Base-by-base conservation (phyloP, 2,329 filamentous ascomycete genomes). In the Trichoderma koningii region DNA sequence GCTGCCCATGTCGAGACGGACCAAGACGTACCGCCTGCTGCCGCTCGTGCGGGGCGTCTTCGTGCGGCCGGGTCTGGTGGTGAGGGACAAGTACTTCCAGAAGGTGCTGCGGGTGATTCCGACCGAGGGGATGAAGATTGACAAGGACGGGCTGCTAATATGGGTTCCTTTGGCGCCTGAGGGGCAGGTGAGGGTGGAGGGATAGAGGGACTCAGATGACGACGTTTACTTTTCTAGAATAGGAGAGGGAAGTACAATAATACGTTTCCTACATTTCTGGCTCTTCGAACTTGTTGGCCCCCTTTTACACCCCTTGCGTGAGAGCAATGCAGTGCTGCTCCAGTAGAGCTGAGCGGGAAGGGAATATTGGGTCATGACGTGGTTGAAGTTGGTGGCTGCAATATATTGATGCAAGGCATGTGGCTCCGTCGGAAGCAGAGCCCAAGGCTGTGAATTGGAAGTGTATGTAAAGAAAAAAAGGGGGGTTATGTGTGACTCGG, bases 1-100 rank as follows among this genome's bases (percentile, higher is more conserved):
- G 48, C 84, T 97, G 52, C 95, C 95, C 0, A 81, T 97, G 68
- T 93, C 91, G 66, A 82, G 93, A 66, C 83, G 91, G 53, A 85
- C 83, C 0, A 82, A 92, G n/a, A 83, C 85, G 28, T 98, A 93
- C 73, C 85, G 87, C 45, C 72, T 99, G 19, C 76, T 96, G 66
- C 88, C 93, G 7, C 82, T 89, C 45, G 78, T 83, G 71, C 81
- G 75, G 67, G 89, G 88, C 0, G 74, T 81, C 34, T 96, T 90
- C 87, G 85, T 94, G 65, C 83, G 75, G 57, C 92, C 93, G 2
- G 85, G 85, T 45, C 78, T 97, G 67, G 86, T 89, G 67, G 92
- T 97, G 45, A 84, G 91, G 67, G 94, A 97, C 79, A 89, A 90
- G 71, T 96, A 97, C 72, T 98, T 97, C 77, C 93, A 96, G 75